A percentile compares a stretch with the other conserved stretches of the same genome.
Evolutionary conservation across 2,329 filamentous ascomycete species (phyloP).

Genomic region (Nothomitra cinnamomea): DNA sequence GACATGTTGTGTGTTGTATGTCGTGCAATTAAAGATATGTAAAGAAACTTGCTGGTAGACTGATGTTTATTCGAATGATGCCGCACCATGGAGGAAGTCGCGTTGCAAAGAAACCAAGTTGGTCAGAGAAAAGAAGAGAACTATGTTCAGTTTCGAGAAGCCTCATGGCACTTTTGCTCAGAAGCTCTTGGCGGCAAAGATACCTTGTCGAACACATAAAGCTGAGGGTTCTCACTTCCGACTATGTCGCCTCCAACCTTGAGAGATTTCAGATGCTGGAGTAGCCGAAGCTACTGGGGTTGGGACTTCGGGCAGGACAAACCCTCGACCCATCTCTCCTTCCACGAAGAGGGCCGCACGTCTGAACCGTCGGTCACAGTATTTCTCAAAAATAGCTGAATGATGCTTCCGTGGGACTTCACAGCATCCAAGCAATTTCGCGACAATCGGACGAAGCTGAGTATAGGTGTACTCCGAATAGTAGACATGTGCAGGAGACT

Average conservation of each 20-base stretch:
- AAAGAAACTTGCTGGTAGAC: neutral
- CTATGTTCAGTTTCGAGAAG: neutral
- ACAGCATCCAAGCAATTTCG: conserved; percentile 75
- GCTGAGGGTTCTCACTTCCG: neutral
- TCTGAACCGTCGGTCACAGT: conserved; percentile 75
- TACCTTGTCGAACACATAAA: neutral
- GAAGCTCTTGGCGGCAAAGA: neutral
- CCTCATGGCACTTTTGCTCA: neutral
- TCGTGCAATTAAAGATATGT: conserved; percentile 1
- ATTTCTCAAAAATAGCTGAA: conserved; percentile 78
- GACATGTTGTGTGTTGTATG: neutral
- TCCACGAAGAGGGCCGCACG: conserved; percentile 67
- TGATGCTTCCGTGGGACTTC: conserved; percentile 69
- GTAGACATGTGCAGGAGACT: conserved; percentile 72
- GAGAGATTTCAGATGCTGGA: neutral
- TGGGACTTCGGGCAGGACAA: conserved; percentile 27
- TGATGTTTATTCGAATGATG: neutral
- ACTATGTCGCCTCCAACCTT: neutral
- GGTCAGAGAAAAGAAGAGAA: neutral
- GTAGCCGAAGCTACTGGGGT: neutral
- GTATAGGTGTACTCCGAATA: conserved; percentile 86
- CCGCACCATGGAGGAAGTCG: neutral
- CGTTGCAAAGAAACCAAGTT: neutral
- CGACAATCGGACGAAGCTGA: conserved; percentile 64
- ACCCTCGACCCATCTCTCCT: conserved; percentile 47